Evolutionary conservation across 305 asterid genomes (phyloP).

Genomic region (Rubia peregrina): DNA sequence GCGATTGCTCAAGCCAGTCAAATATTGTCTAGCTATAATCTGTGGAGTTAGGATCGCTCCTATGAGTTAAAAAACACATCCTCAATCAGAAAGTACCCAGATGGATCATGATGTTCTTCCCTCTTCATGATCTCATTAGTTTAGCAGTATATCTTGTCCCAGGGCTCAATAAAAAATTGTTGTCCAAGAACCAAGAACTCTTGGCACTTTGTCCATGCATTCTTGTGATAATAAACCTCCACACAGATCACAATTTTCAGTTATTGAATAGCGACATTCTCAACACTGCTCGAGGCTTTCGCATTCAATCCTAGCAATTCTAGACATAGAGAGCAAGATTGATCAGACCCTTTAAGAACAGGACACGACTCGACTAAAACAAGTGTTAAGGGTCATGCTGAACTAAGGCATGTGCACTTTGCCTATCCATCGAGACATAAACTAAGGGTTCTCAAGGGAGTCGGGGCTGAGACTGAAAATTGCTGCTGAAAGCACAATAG

Average conservation of each 20-base stretch:
- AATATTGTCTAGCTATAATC: slow-evolving; percentile 13
- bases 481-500: slow-evolving; percentile 54
- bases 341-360: slow-evolving; percentile 36
- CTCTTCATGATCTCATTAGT: slow-evolving; percentile 74
- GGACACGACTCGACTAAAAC: slow-evolving; percentile 26
- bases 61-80: slow-evolving; percentile 53
- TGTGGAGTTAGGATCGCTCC: background rate
- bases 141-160: slow-evolving; percentile 22
- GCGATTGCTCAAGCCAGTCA: slow-evolving; percentile 47
- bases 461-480: slow-evolving; percentile 55
- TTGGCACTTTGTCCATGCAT: too few relatives aligned
- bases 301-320: slow-evolving; percentile 63
- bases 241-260: slow-evolving; percentile 62
- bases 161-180: too few relatives aligned
- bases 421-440: slow-evolving; percentile 74
- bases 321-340: slow-evolving; percentile 52
- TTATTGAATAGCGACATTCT: slow-evolving; percentile 44
- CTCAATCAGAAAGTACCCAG: slow-evolving; percentile 90
- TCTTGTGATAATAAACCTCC: slow-evolving; percentile 62
- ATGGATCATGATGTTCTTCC: slow-evolving; percentile 52
- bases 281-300: slow-evolving; percentile 35
- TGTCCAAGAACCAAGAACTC: too few relatives aligned
- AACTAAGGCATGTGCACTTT: slow-evolving; percentile 52
- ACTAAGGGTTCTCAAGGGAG: slow-evolving; percentile 36
- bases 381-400: slow-evolving; percentile 47